Conservation (phyloP, 352 stramenopile genomes). For the Pythium brassicae region DNA sequence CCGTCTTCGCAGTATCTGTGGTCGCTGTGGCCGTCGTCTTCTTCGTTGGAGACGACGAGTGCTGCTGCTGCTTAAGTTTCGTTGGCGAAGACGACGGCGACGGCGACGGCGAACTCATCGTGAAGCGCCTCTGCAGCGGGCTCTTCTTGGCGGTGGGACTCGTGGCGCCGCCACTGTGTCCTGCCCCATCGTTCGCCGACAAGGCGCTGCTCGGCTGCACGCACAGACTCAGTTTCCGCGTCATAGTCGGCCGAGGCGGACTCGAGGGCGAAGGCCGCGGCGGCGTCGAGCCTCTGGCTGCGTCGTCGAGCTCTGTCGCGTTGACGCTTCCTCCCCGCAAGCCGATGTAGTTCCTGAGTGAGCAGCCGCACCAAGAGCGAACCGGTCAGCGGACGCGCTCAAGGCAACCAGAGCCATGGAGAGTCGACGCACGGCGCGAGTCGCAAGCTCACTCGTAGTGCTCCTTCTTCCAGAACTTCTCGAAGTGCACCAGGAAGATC, state of each 20-base stretch:
- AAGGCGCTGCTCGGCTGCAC: constrained; percentile 19
- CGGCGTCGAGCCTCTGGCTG: not conserved
- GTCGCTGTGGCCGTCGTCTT: not conserved
- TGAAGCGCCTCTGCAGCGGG: constrained; percentile 36
- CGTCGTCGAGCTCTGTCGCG: not conserved
- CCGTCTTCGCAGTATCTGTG: not conserved
- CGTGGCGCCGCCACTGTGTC: not conserved
- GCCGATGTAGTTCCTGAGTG: constrained; percentile 57
- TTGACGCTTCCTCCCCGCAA: constrained; percentile 16
- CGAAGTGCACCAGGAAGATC: constrained; percentile 64
- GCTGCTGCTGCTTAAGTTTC: constrained; percentile 2
- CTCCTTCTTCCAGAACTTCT: constrained; percentile 81
- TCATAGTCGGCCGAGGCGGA: constrained; percentile 14
- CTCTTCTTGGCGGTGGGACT: constrained; percentile 17
- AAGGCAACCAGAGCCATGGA: not conserved
- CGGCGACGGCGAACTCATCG: constrained; percentile 18
- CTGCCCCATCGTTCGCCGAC: not conserved
- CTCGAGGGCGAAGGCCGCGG: constrained; percentile 13
- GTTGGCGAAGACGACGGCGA: constrained; percentile 8
- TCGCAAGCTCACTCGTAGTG: constrained; percentile 36
- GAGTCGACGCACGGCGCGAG: no score
- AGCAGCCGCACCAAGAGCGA: not conserved
- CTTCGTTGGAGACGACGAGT: not conserved
- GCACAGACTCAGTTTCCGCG: constrained; percentile 40
- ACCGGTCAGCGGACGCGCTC: no score